Evolutionary conservation across 2,329 filamentous ascomycete species (phyloP).

Genomic region (Periconia sp.): DNA sequence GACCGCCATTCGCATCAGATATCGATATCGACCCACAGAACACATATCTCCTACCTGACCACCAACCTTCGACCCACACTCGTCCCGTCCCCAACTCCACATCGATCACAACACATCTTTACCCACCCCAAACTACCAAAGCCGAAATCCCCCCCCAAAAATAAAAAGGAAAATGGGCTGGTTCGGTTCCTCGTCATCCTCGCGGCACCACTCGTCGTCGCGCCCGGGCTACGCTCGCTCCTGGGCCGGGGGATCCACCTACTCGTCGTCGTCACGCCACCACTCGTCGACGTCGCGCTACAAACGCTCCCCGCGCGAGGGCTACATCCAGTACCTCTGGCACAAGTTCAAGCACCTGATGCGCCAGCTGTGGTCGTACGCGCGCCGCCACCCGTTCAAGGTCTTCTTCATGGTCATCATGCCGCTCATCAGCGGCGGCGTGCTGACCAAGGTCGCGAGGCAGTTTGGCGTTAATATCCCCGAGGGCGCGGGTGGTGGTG

Average conservation of each 20-base stretch:
- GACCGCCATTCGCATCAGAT: too few species aligned
- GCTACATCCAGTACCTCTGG: slow-evolving; percentile 74
- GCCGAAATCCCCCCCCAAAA: too few species aligned
- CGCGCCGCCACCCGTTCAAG: slow-evolving; percentile 80
- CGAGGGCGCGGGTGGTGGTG: slow-evolving; percentile 31
- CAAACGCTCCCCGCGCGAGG: slow-evolving; percentile 73
- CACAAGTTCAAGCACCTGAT: slow-evolving; percentile 77
- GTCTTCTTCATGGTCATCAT: slow-evolving; percentile 88
- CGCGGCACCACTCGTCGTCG: slow-evolving; percentile 26
- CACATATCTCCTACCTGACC: too few species aligned
- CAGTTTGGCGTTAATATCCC: slow-evolving; percentile 81
- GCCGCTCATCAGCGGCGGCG: slow-evolving; percentile 83
- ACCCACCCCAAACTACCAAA: too few species aligned
- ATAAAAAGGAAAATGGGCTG: slow-evolving; percentile 32
- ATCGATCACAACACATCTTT: too few species aligned
- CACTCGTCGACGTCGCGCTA: slow-evolving; percentile 70
- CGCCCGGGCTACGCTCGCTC: slow-evolving; percentile 36
- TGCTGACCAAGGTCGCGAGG: slow-evolving; percentile 73
- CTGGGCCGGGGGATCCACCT: slow-evolving; percentile 28
- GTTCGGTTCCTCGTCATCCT: slow-evolving; percentile 36
- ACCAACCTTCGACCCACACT: too few species aligned
- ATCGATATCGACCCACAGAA: too few species aligned
- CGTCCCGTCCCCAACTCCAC: too few species aligned
- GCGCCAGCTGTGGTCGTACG: slow-evolving; percentile 78
- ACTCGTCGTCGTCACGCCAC: slow-evolving; percentile 32